Base-by-base conservation (phyloP, 2,329 filamentous ascomycete genomes). In the Hypoxylon sp. region DNA sequence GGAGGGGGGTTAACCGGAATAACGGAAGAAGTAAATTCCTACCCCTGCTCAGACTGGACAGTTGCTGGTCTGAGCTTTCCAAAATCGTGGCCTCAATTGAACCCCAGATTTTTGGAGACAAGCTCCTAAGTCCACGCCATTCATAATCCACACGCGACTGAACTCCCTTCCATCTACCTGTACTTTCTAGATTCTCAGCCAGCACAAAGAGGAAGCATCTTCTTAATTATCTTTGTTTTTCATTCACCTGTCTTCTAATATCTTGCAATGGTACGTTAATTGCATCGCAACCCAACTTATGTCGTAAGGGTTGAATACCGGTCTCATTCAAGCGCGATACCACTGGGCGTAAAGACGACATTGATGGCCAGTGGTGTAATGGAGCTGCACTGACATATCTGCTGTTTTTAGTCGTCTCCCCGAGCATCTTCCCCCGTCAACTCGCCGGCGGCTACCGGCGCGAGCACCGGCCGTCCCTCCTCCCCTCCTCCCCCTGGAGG, bases 401-500 rank as follows among this genome's bases (percentile, higher is more conserved):
- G 5, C 36, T 50, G n/a, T 20, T 26, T 54, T 20, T 70, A 88
- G 85, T 87, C 86, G 78, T 88, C 86, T 70, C 85, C 86, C 65
- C 85, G 86, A 69, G 78, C 87, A 59, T 83, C 87, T 53, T 90
- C 89, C 50, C 88, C 88, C 64, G 81, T 80, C 69, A 84, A 83
- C 76, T 81, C 83, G 68, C 78, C 85, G 71, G 84, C 85, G 72
- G 84, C 87, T 72, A 87, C 87, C 63, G 92, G 91, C 80, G 85
- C 89, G 65, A 89, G 87, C 77, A 87, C 89, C 76, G 89, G 87
- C 76, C 93, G 95, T 70, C 90, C 93, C 60, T 91, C 92, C 28
- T 97, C 95, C 51, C 94, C 95, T 66, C 90, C 93, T 75, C 91
- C 93, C 69, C 96, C 96, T 24, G 96, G 96, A 71, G 96, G 96